Percentiles rank a stretch among this genome's conserved stretches.
Evolutionary conservation across 139 green algal genomes (phyloP).

Genomic region (Haematococcus lacustris): DNA sequence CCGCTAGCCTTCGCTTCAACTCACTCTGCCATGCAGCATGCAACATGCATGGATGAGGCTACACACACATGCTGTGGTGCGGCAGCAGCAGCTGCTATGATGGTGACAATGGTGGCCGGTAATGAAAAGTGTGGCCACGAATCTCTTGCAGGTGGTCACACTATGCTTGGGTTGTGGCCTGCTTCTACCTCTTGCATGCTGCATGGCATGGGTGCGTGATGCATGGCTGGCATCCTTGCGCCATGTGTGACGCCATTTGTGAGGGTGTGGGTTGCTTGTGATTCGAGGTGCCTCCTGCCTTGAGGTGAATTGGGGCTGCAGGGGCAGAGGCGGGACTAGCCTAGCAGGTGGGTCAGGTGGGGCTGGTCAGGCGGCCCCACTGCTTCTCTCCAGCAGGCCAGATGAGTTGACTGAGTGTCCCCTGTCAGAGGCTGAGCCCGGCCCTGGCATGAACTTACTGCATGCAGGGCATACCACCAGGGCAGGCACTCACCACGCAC

Average conservation of each 20-base stretch:
- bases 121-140: background rate
- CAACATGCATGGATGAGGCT: too few relatives aligned
- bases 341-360: background rate
- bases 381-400: background rate
- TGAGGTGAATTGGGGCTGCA: background rate
- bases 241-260: background rate
- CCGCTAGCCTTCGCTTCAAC: constrained; percentile 14
- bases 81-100: too few relatives aligned
- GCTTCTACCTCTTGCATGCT: background rate
- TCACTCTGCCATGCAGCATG: constrained; percentile 17
- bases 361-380: background rate
- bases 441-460: background rate
- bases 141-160: background rate
- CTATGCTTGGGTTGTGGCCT: background rate
- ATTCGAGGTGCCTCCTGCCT: background rate
- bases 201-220: background rate
- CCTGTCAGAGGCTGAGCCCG: background rate
- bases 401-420: background rate
- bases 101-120: too few relatives aligned
- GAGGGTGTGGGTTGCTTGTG: background rate
- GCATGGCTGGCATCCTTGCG: background rate
- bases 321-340: background rate
- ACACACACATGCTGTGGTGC: too few relatives aligned
- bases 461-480: background rate
- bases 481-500: constrained; percentile 4